Evolutionary conservation across 305 asterid genomes (phyloP).

Genomic region (Rubia balearica): DNA sequence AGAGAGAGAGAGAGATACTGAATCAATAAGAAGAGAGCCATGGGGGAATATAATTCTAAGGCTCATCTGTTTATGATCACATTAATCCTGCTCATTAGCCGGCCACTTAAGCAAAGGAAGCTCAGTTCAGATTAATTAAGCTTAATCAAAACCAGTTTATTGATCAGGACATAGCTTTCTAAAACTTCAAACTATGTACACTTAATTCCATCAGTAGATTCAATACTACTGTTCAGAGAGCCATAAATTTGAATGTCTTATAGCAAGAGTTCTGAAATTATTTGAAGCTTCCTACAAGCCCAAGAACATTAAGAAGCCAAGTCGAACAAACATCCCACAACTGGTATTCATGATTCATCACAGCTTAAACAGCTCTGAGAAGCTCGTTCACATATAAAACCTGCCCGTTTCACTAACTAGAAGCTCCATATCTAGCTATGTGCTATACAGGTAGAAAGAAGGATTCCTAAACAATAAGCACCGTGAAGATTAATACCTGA

Average conservation of each 20-base stretch:
- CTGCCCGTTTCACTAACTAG: neutral
- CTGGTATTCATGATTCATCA: neutral
- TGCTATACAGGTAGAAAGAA: neutral
- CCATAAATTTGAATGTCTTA: neutral
- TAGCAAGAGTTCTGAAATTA: neutral
- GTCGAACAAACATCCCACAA: neutral
- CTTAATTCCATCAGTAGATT: neutral
- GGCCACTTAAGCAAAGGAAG: neutral
- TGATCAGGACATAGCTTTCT: neutral
- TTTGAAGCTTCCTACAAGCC: neutral
- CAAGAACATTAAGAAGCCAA: neutral
- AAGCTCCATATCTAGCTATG: neutral
- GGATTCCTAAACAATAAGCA: neutral
- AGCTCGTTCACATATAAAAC: neutral
- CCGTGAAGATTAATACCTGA: neutral
- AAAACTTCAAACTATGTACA: neutral
- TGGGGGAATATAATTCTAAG: neutral
- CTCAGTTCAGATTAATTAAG: neutral
- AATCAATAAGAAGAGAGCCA: neutral
- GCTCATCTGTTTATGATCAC: neutral
- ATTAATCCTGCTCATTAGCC: neutral
- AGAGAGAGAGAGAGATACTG: too few relatives aligned
- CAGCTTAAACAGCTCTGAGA: constrained; percentile 5
- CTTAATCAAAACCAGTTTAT: neutral
- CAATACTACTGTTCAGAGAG: neutral